Evolutionary conservation across 352 stramenopile genomes (phyloP), one percentile per base, ranked within the genome.

Genomic region (Phytophthora uliginosa): DNA sequence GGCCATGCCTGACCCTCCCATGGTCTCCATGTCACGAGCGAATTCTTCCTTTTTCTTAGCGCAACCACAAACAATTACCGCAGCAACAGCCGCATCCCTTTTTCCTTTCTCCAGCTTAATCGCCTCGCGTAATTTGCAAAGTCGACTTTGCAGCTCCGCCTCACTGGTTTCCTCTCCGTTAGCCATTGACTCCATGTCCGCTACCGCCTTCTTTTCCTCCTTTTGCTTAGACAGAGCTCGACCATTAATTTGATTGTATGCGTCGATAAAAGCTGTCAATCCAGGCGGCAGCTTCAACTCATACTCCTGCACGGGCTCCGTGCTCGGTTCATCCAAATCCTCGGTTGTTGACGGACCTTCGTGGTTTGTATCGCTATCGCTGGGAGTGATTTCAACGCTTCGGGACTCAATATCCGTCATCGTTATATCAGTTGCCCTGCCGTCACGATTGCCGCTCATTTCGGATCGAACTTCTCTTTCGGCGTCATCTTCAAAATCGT

Each of bases 21-120:
- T 26, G 15, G 31, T 66, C 47, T 61, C 36, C 18, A 74, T 22
- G 1, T 74, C 55, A 13, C 55, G 54, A 7, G 18, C 36, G 2
- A 71, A 13, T 7, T 71, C 36, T 3, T 61, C 40, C 5, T 24
- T 31, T 15, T 61, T 74, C 7, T 66, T 17, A 22, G 47, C 47
- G 40, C 12, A 36, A n/a, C 17, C 38, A 20, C 22, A 15, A 6
- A 59, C 38, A 17, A 74, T 74, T 7, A 89, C 59, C 24, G 78
- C 78, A 20, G 79, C 81, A 22, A 89, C 53, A 24, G 81, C 78
- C 5, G 69, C 68, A 34, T 88, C 73, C 7, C 68, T 54, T 28
- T 66, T 50, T 3, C 61, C 48, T 20, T 73, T 74, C 18, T 80
- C 70, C 9, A 52, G 31, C 34, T 82, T 52, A 51, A 88, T 79